Base-by-base conservation (phyloP, 257 asterid genomes). In the Petunia secreta region DNA sequence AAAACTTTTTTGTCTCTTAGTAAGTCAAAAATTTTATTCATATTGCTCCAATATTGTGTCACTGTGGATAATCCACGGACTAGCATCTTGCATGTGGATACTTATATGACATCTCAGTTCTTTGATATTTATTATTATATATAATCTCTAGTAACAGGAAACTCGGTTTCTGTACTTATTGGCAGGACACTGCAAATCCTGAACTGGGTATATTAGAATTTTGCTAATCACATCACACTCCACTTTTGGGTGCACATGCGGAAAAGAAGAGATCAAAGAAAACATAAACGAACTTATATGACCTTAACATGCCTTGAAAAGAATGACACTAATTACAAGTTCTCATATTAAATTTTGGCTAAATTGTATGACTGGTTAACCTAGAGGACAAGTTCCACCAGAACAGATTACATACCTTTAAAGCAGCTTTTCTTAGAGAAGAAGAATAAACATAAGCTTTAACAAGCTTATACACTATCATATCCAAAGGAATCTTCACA, bases 401-500 rank as follows among this genome's bases (percentile, higher is more conserved):
- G 25, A 71, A 71, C 55, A 71, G 36, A 85, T 44, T 73, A 80
- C 92, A 25, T 92, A 94, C 99, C 95, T 90, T 83, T 83, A 96
- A 86, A 85, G 98, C 94, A 10, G 97, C 87, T 88, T 96, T 96
- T 84, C 98, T 91, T 80, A 96, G 88, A 41, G 98, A 86, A 57
- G 99, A 89, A 63, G 99, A 92, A 74, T 91, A 91, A 75, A 91
- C 81, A 86, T 96, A 96, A 85, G 94, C 98, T 89, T 89, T 92
- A 44, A 89, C 90, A 15, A 90, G 94, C 97, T 90, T 92, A 86
- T 83, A 94, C 64, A 86, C 85, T 83, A 91, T 89, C 97, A 92
- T 85, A 85, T 96, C 99, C 88, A 96, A 85, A 53, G 98, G 97
- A 81, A 92, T 92, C 85, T 91, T 96, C 85, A 84, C 84, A 15